Evolutionary conservation across 768 basidiomycete species (phyloP).

Genomic region (Cubamyces sp.): DNA sequence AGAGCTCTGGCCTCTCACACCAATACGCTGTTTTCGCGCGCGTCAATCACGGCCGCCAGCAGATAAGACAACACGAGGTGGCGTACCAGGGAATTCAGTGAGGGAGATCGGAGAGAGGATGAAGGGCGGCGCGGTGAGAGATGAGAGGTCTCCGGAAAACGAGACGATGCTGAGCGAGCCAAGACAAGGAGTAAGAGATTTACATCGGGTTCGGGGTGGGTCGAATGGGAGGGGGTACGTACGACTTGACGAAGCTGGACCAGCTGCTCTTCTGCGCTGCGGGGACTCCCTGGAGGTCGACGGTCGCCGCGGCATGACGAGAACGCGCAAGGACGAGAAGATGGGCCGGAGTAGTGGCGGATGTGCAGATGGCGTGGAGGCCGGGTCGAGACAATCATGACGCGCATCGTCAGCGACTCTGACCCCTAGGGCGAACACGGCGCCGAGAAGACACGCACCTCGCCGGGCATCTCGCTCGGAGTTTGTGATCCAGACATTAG

Average conservation of each 20-base stretch:
- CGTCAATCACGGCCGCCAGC: conserved; percentile 4
- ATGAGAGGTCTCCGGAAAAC: conserved; percentile 86
- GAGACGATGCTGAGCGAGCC: conserved; percentile 65
- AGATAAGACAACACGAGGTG: not conserved
- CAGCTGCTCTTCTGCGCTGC: conserved; percentile 84
- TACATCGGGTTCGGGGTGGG: conserved; percentile 4
- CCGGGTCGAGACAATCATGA: conserved; percentile 25
- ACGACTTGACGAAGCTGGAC: conserved; percentile 93
- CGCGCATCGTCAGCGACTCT: conserved; percentile 19
- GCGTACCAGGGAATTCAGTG: conserved; percentile 87
- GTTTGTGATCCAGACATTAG: conserved; percentile 22
- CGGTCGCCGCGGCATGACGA: not conserved
- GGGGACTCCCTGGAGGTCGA: conserved; percentile 65
- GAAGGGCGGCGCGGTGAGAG: conserved; percentile 85
- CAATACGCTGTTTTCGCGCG: conserved; percentile 73
- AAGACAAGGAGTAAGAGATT: not conserved
- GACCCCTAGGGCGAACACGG: not conserved
- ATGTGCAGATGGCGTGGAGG: conserved; percentile 7
- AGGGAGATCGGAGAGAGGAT: conserved; percentile 90
- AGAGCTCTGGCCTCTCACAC: conserved; percentile 92
- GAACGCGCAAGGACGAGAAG: not conserved
- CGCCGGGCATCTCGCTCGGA: conserved; percentile 24
- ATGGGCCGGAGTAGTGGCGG: not conserved
- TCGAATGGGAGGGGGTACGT: conserved; percentile 34
- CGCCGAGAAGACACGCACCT: conserved; percentile 18